These are phyloP conservation scores for Aspergillus jensenii DNA, from an alignment of 2,329 filamentous ascomycete species.

Conservation along the genomic window DNA sequence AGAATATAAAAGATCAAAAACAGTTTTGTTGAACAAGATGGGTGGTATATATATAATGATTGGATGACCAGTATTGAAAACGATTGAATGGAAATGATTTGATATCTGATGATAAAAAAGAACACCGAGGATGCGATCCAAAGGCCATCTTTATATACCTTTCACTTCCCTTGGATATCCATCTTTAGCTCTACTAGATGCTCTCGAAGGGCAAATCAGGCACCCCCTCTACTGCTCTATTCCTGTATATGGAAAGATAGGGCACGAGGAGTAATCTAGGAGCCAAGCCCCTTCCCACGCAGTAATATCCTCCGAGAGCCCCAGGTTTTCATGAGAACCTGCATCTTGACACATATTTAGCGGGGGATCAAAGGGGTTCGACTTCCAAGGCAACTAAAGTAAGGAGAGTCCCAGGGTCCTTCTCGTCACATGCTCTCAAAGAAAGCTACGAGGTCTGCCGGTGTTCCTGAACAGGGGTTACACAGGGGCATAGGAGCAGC, in stretches of 20 bases:
- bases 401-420: not conserved
- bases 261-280: not conserved
- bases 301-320: not conserved
- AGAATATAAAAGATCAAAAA: not conserved
- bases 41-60: not conserved
- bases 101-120: not conserved
- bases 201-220: not conserved
- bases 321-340: no score
- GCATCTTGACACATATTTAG: not conserved
- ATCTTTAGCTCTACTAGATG: not conserved
- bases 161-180: not conserved
- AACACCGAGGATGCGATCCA: not conserved
- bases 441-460: not conserved
- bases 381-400: not conserved
- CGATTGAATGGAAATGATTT: not conserved
- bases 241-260: not conserved
- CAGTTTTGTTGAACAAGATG: not conserved
- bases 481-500: not conserved
- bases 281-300: not conserved
- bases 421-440: not conserved
- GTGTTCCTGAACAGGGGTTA: not conserved
- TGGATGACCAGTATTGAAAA: not conserved
- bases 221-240: not conserved
- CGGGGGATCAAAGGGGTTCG: not conserved
- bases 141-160: not conserved